These are phyloP conservation scores for Diaporthe destruens DNA, from an alignment of 2,329 filamentous ascomycete species.

Conservation along the genomic window DNA sequence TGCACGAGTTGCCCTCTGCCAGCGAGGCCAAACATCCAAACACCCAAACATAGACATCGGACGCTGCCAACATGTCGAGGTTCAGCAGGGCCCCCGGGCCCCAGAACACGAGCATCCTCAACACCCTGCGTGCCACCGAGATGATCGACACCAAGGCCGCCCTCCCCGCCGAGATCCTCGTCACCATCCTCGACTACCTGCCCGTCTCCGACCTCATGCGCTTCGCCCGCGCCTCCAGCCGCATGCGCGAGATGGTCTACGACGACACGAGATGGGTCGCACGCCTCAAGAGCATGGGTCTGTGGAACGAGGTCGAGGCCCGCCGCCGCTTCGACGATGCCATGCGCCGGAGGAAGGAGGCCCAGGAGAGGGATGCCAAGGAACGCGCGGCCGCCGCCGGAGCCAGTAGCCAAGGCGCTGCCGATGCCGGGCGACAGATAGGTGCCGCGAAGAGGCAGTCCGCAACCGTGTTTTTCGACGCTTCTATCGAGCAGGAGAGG, in stretches of 20 bases:
- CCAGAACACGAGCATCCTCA: conserved; percentile 72
- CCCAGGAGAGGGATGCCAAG: conserved; percentile 63
- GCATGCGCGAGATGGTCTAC: conserved; percentile 98
- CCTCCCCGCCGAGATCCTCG: conserved; percentile 92
- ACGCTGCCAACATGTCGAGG: conserved; percentile 55
- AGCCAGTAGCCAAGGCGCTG: conserved; percentile 43
- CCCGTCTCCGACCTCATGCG: conserved; percentile 86
- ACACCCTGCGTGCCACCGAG: conserved; percentile 82
- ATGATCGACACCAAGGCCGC: conserved; percentile 83
- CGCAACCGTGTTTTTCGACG: conserved; percentile 79
- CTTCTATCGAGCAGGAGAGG: conserved; percentile 73
- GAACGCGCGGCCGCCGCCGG: conserved; percentile 46
- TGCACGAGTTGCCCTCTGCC: not conserved
- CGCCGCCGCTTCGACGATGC: conserved; percentile 83
- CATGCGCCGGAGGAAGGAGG: conserved; percentile 71
- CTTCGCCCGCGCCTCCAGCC: conserved; percentile 85
- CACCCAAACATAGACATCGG: not conserved
- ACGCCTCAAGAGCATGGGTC: conserved; percentile 85
- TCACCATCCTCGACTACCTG: conserved; percentile 89
- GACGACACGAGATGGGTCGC: conserved; percentile 97
- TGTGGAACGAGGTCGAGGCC: conserved; percentile 92
- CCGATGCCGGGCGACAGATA: conserved; percentile 33
- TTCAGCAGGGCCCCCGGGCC: conserved; percentile 53
- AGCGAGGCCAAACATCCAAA: not conserved
- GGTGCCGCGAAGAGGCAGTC: conserved; percentile 38